phyloP scores from a whole-genome alignment of 2,329 filamentous ascomycete species.

The Fusarium austroafricanum region DNA sequence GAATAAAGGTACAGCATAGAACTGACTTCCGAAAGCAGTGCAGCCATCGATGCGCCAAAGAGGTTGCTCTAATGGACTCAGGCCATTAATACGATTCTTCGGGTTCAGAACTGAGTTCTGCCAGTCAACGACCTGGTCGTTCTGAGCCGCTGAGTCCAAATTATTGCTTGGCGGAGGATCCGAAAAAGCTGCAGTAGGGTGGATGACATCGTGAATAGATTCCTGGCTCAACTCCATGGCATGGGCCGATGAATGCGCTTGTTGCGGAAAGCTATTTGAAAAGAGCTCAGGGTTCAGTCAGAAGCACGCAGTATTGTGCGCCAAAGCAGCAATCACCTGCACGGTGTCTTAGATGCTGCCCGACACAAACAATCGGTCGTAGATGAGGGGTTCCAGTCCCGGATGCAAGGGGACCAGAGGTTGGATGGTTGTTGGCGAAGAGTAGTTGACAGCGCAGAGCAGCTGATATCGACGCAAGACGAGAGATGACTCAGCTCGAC shows the following conservation, averaged over 20 bases:
- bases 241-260: slow-evolving; percentile 11
- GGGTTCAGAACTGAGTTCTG: slow-evolving; percentile 65
- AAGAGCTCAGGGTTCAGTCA: slow-evolving; percentile 24
- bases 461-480: slow-evolving; percentile 19
- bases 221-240: slow-evolving; percentile 66
- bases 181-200: slow-evolving; percentile 67
- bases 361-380: slow-evolving; percentile 18
- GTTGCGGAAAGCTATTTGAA: slow-evolving; percentile 13
- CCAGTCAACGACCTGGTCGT: slow-evolving; percentile 53
- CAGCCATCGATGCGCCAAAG: slow-evolving; percentile 71
- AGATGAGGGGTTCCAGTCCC: slow-evolving; percentile 34
- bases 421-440: slow-evolving; percentile 12
- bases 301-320: slow-evolving; percentile 27
- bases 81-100: slow-evolving; percentile 70
- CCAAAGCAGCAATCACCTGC: slow-evolving; percentile 36
- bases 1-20: slow-evolving; percentile 67
- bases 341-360: slow-evolving; percentile 37
- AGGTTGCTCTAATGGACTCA: slow-evolving; percentile 57
- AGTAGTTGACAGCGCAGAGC: slow-evolving; percentile 16
- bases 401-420: slow-evolving; percentile 33
- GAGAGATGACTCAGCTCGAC: neutral
- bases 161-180: slow-evolving; percentile 10
- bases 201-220: slow-evolving; percentile 66
- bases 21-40: slow-evolving; percentile 67
- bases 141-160: neutral